phyloP scores from a whole-genome alignment of 2,329 filamentous ascomycete genomes.

The Colletotrichum noveboracense region DNA sequence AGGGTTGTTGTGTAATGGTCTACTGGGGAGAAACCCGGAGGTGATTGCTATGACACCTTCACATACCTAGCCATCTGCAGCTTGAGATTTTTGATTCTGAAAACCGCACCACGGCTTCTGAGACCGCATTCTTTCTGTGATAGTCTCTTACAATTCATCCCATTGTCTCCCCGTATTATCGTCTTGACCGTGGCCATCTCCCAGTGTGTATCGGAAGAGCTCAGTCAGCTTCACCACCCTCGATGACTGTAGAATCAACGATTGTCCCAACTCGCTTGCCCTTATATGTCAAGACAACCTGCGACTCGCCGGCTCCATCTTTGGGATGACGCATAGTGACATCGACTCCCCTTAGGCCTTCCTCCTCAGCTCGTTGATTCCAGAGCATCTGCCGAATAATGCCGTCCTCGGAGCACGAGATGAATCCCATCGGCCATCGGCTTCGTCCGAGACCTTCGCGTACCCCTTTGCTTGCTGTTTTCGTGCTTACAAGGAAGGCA shows the following conservation, averaged over 20 bases:
- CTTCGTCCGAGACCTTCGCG: slow-evolving; percentile 73
- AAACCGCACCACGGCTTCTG: neutral
- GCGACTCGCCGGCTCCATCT: slow-evolving; percentile 33
- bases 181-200: neutral
- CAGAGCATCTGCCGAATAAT: slow-evolving; percentile 72
- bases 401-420: slow-evolving; percentile 65
- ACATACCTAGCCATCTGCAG: neutral
- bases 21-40: neutral
- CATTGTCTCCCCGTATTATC: neutral
- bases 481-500: slow-evolving; percentile 73
- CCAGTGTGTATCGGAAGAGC: neutral
- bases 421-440: slow-evolving; percentile 73
- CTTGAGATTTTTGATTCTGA: neutral
- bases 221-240: neutral
- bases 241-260: neutral
- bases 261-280: slow-evolving; percentile 37
- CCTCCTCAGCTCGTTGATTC: slow-evolving; percentile 69
- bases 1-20: neutral
- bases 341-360: slow-evolving; percentile 65
- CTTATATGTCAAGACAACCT: slow-evolving; percentile 57
- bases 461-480: slow-evolving; percentile 78
- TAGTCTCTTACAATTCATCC: neutral
- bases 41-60: neutral
- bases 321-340: slow-evolving; percentile 50
- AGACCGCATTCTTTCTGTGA: neutral